These are phyloP conservation scores for Friedmanniomyces simplex DNA, from an alignment of 495 filamentous ascomycete genomes.

Conservation along the genomic window DNA sequence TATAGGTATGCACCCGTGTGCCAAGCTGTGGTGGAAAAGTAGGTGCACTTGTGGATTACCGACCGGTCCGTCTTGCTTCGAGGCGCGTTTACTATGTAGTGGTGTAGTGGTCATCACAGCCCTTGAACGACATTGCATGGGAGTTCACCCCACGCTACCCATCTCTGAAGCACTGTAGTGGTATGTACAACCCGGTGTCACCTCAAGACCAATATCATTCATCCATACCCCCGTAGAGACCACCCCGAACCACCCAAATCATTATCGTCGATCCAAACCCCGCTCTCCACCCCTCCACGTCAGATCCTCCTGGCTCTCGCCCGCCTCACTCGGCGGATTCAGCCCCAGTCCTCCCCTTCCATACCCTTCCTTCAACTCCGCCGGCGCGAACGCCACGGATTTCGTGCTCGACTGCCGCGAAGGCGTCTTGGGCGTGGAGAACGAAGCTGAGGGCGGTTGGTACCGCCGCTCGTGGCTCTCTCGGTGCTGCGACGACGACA, in stretches of 20 bases:
- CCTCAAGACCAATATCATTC: background rate
- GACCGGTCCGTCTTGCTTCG: too few relatives aligned
- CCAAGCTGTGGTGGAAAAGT: too few relatives aligned
- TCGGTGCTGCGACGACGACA: background rate
- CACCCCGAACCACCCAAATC: background rate
- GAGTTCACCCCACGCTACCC: too few relatives aligned
- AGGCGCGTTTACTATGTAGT: too few relatives aligned
- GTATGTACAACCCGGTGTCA: too few relatives aligned
- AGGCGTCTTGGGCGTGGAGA: constrained; percentile 16
- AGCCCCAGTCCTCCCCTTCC: constrained; percentile 11
- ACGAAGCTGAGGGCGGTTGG: constrained; percentile 1
- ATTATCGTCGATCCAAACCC: background rate
- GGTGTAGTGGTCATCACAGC: too few relatives aligned
- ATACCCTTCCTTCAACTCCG: constrained; percentile 12
- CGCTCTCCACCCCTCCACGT: background rate
- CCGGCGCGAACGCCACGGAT: background rate
- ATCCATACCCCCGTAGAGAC: background rate
- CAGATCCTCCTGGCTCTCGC: constrained; percentile 15
- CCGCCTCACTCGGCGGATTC: constrained; percentile 14
- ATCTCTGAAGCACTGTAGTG: too few relatives aligned
- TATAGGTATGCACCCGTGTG: too few relatives aligned
- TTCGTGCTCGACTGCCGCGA: constrained; percentile 9
- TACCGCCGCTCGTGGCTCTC: constrained; percentile 1
- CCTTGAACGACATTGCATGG: too few relatives aligned
- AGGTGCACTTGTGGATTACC: too few relatives aligned